Evolutionary conservation across 306 rosid genomes (phyloP).

Genomic region (Vicia sativa): DNA sequence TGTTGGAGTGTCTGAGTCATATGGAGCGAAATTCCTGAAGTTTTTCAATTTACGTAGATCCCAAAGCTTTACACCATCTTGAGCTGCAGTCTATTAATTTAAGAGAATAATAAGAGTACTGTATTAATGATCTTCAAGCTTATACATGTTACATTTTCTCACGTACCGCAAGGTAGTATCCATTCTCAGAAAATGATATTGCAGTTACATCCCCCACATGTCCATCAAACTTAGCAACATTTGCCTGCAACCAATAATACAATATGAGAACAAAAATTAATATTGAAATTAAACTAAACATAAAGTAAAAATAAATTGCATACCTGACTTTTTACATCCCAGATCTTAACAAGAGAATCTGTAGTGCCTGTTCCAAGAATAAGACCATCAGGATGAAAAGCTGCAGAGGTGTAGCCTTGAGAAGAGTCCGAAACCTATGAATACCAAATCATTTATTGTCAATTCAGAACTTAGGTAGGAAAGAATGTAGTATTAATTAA

Average conservation of each 20-base stretch:
- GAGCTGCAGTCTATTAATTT: constrained; percentile 84
- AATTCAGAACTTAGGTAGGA: constrained; percentile 14
- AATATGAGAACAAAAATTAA: constrained; percentile 2
- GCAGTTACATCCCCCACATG: constrained; percentile 89
- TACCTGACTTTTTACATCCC: constrained; percentile 99
- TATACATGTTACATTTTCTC: constrained; percentile 3
- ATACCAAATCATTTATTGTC: constrained; percentile 28
- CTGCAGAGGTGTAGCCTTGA: constrained; percentile 93
- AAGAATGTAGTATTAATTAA: constrained; percentile 12
- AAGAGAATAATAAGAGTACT: constrained; percentile 34
- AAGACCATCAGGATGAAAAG: constrained; percentile 99
- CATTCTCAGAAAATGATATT: constrained; percentile 94
- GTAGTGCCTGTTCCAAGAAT: constrained; percentile 99
- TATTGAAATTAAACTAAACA: constrained; percentile 12
- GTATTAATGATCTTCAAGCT: not conserved
- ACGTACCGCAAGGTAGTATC: constrained; percentile 98
- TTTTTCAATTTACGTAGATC: constrained; percentile 92
- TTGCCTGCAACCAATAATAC: constrained; percentile 60
- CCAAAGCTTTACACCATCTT: constrained; percentile 96
- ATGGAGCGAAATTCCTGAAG: constrained; percentile 80
- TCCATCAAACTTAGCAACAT: constrained; percentile 92
- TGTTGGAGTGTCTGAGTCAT: constrained; percentile 81
- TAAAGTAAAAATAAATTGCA: constrained; percentile 8
- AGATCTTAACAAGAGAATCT: constrained; percentile 82
- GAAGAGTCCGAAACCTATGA: constrained; percentile 75